Evolutionary conservation across 768 basidiomycete species (phyloP).

Genomic region (Lactifluus hygrophoroides): DNA sequence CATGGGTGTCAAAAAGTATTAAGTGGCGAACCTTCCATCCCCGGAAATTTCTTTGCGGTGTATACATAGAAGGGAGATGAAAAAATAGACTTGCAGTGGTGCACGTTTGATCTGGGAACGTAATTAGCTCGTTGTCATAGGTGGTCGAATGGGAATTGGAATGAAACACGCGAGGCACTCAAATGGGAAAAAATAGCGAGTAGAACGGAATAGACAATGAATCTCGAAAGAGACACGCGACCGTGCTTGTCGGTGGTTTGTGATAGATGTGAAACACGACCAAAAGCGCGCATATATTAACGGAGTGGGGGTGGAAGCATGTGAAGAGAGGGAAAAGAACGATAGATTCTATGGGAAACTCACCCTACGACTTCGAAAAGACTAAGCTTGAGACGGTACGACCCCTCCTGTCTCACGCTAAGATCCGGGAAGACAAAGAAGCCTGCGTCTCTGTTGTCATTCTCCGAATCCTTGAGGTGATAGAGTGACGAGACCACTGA

Average conservation of each 20-base stretch:
- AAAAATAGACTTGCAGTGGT: slow-evolving; percentile 85
- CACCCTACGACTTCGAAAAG: slow-evolving; percentile 91
- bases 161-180: slow-evolving; percentile 15
- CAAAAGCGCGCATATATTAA: neutral
- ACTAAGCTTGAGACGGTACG: slow-evolving; percentile 64
- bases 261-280: slow-evolving; percentile 9
- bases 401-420: slow-evolving; percentile 85
- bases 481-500: slow-evolving; percentile 86
- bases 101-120: slow-evolving; percentile 60
- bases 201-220: slow-evolving; percentile 7
- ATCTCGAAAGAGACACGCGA: neutral
- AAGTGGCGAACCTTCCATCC: slow-evolving; percentile 72
- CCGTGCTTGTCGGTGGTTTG: neutral
- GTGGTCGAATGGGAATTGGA: neutral
- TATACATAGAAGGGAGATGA: slow-evolving; percentile 90
- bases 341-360: slow-evolving; percentile 28
- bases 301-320: neutral
- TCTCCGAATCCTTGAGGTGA: slow-evolving; percentile 66
- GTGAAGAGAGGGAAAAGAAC: slow-evolving; percentile 6
- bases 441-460: slow-evolving; percentile 62
- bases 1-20: neutral
- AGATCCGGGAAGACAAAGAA: slow-evolving; percentile 98
- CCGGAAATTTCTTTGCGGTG: slow-evolving; percentile 93
- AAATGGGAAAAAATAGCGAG: neutral
- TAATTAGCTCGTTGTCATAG: neutral